These are phyloP conservation scores for Penicillium soppii DNA, from an alignment of 495 filamentous ascomycete genomes.

Conservation along the genomic window DNA sequence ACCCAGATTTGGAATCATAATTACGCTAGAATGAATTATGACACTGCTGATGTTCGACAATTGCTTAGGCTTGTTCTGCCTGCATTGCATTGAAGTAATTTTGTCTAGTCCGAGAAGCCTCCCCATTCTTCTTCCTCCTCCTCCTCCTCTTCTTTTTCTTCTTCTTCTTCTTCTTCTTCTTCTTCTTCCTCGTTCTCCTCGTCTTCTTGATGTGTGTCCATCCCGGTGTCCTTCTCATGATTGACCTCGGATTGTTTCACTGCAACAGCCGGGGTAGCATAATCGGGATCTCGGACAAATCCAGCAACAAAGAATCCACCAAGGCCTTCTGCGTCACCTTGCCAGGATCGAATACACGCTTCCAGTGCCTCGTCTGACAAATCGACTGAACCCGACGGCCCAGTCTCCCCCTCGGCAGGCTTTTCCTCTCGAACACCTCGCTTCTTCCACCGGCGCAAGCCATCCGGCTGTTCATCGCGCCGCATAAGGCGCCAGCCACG, in stretches of 20 bases:
- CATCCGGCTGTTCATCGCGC: conserved; percentile 67
- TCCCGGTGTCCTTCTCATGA: too few relatives aligned
- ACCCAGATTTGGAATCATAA: not conserved
- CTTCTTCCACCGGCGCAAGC: conserved; percentile 68
- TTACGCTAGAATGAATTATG: not conserved
- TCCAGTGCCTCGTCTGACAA: conserved; percentile 57
- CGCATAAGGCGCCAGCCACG: conserved; percentile 75
- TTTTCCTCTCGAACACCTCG: conserved; percentile 55
- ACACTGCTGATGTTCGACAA: too few relatives aligned
- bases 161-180: conserved; percentile 19
- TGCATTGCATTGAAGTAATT: conserved; percentile 5
- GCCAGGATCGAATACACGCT: conserved; percentile 77
- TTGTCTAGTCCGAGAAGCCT: conserved; percentile 46
- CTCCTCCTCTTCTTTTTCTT: conserved; percentile 16
- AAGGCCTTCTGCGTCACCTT: conserved; percentile 74
- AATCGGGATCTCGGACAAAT: conserved; percentile 53
- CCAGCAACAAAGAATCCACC: conserved; percentile 73
- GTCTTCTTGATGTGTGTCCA: not conserved
- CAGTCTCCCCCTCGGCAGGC: conserved; percentile 8
- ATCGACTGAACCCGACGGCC: conserved; percentile 20
- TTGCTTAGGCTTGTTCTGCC: too few relatives aligned
- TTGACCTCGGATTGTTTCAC: not conserved
- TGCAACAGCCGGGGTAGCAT: not conserved
- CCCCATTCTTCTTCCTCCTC: conserved; percentile 42
- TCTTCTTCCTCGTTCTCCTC: conserved; percentile 14